Evolutionary conservation across 2,329 filamentous ascomycete genomes (phyloP).

Genomic region (Chalaropsis ovoidea): DNA sequence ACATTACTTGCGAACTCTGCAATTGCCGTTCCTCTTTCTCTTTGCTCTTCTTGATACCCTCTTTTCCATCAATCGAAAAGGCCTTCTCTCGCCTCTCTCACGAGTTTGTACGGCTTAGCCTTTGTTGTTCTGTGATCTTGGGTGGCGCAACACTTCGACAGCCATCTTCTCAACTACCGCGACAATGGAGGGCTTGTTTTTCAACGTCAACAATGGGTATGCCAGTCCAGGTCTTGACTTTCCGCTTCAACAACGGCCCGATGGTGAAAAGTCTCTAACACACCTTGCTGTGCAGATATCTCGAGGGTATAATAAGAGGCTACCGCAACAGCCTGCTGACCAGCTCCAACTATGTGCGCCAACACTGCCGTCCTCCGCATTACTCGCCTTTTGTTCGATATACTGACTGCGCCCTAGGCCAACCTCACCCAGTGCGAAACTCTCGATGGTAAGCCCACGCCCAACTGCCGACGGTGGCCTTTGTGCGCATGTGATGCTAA

Average conservation of each 20-base stretch:
- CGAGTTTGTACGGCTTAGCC: constrained; percentile 1
- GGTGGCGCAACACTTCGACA: constrained; percentile 24
- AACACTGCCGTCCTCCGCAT: background rate
- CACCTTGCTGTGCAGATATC: constrained; percentile 53
- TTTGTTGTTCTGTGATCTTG: constrained; percentile 10
- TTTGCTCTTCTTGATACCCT: background rate
- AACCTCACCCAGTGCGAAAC: constrained; percentile 97
- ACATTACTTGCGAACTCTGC: background rate
- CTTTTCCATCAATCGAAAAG: background rate
- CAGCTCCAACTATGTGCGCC: constrained; percentile 60
- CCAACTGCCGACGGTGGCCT: constrained; percentile 14
- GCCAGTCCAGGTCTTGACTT: constrained; percentile 28
- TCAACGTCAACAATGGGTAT: constrained; percentile 89
- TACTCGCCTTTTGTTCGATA: background rate
- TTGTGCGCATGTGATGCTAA: constrained; percentile 9
- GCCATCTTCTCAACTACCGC: constrained; percentile 20
- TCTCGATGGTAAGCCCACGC: constrained; percentile 64
- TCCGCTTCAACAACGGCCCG: background rate
- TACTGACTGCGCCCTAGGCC: constrained; percentile 52
- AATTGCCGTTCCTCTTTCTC: background rate
- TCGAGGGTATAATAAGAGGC: constrained; percentile 93
- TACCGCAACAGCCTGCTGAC: constrained; percentile 93
- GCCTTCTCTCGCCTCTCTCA: background rate
- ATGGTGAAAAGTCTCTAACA: constrained; percentile 11
- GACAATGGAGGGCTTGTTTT: constrained; percentile 82